These are phyloP conservation scores for Teratosphaeria gauchensis DNA, from an alignment of 2,329 filamentous ascomycete species.

Conservation along the genomic window DNA sequence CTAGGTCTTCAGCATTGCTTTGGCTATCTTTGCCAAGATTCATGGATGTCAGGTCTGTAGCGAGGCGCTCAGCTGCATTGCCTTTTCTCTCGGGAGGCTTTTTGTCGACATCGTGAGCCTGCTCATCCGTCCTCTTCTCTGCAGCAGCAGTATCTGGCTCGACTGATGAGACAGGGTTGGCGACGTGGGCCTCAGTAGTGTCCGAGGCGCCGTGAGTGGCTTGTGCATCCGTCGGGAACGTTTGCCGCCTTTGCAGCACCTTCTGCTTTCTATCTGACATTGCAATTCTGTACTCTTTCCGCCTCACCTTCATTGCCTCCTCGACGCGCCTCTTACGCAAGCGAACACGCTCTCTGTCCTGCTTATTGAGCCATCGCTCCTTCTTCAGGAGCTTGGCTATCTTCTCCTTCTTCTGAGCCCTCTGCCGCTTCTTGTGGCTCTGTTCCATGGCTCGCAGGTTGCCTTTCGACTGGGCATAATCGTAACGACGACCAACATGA, in stretches of 20 bases:
- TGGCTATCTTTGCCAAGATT: background rate
- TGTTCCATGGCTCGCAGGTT: conserved; percentile 44
- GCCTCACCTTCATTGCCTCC: conserved; percentile 18
- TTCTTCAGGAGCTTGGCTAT: conserved; percentile 28
- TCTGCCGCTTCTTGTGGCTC: conserved; percentile 31
- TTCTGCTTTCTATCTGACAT: background rate
- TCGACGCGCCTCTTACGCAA: conserved; percentile 16
- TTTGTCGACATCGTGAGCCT: too few relatives aligned
- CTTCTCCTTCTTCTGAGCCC: conserved; percentile 26
- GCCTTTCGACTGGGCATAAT: conserved; percentile 60
- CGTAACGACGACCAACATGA: conserved; percentile 59
- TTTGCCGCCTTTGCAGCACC: conserved; percentile 4
- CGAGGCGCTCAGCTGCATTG: background rate
- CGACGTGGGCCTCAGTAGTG: background rate
- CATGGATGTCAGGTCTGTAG: background rate
- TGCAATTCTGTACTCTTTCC: conserved; percentile 11
- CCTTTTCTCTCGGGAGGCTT: background rate
- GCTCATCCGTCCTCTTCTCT: background rate
- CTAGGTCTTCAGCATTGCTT: background rate
- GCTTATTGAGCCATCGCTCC: conserved; percentile 29
- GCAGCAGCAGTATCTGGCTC: background rate
- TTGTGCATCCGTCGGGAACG: conserved; percentile 2
- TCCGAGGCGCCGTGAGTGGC: background rate
- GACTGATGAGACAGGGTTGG: background rate
- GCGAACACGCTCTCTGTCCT: conserved; percentile 25